Conservation (phyloP, 768 basidiomycete genomes). For the Postia placenta region DNA sequence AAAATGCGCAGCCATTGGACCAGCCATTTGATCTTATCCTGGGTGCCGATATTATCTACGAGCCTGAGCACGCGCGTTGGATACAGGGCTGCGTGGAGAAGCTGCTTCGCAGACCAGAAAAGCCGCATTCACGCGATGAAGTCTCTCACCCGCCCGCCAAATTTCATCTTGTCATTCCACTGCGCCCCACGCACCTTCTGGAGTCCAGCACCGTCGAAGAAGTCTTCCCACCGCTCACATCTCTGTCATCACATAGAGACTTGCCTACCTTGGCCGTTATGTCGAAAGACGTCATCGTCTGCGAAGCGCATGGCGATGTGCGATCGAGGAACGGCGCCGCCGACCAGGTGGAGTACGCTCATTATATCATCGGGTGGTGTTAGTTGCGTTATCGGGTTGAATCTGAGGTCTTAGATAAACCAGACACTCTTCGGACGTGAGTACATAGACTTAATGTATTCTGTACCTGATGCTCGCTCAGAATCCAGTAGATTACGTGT, state of each 20-base stretch:
- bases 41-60: constrained; percentile 53
- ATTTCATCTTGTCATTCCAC: constrained; percentile 77
- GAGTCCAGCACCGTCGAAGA: constrained; percentile 57
- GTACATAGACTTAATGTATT: too few species aligned
- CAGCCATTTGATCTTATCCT: constrained; percentile 42
- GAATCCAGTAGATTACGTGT: too few species aligned
- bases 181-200: constrained; percentile 53
- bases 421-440: too few species aligned
- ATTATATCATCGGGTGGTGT: constrained; percentile 72
- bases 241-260: not conserved
- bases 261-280: constrained; percentile 40
- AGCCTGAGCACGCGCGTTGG: constrained; percentile 41
- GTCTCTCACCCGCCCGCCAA: constrained; percentile 7
- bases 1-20: constrained; percentile 15
- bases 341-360: constrained; percentile 58
- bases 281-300: constrained; percentile 47
- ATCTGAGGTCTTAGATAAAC: too few species aligned
- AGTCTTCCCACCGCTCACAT: constrained; percentile 35
- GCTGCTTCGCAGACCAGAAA: constrained; percentile 30
- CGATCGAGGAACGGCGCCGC: constrained; percentile 24
- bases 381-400: not conserved
- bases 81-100: constrained; percentile 35
- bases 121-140: not conserved
- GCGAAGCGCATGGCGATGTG: constrained; percentile 35
- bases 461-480: too few species aligned